phyloP scores from a whole-genome alignment of 2,329 filamentous ascomycete species.

The Fusarium pilosicola region DNA sequence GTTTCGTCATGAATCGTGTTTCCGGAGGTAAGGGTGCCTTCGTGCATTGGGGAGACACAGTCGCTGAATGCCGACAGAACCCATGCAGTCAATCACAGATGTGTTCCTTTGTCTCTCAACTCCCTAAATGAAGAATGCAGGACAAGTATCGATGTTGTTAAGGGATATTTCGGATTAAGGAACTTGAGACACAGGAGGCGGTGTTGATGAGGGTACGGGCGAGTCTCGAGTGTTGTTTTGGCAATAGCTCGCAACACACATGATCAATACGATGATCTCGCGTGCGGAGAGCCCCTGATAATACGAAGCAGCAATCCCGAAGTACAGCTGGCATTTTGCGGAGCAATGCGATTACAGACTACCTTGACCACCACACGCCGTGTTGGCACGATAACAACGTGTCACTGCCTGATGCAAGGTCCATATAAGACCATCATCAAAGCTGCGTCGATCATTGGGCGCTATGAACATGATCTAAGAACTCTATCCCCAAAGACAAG shows the following conservation, averaged over 20 bases:
- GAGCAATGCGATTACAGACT: not conserved
- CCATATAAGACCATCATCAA: not conserved
- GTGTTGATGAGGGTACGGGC: too few species aligned
- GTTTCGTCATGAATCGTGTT: not conserved
- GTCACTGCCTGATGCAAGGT: not conserved
- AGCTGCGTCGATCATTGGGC: not conserved
- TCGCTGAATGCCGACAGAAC: too few species aligned
- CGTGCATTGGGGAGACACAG: not conserved
- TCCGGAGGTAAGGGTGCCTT: not conserved
- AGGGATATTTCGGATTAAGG: not conserved
- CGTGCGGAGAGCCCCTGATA: not conserved
- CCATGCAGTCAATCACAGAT: too few species aligned
- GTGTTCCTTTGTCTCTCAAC: too few species aligned
- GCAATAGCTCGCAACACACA: not conserved
- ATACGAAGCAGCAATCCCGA: not conserved
- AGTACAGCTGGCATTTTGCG: not conserved
- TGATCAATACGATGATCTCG: not conserved
- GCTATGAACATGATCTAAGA: too few species aligned
- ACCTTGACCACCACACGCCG: not conserved
- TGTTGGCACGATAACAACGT: not conserved
- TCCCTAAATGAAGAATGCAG: not conserved
- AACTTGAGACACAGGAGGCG: not conserved
- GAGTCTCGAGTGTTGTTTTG: not conserved
- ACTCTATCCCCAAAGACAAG: not conserved
- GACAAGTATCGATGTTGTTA: not conserved